These are phyloP conservation scores for Tolypocladium tropicale DNA, from an alignment of 2,329 filamentous ascomycete species.

Conservation along the genomic window DNA sequence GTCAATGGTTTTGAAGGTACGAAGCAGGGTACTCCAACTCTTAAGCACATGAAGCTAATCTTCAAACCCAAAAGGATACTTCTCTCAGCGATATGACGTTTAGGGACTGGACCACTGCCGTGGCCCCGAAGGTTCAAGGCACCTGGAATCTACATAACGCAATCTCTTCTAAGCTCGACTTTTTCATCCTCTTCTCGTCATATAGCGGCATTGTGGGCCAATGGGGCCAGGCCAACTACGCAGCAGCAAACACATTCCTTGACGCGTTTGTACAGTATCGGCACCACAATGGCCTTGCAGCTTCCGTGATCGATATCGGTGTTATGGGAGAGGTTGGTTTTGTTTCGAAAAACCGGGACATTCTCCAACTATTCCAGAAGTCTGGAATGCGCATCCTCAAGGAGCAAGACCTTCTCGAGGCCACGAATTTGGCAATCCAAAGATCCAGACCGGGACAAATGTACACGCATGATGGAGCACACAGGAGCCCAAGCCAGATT, in stretches of 20 bases:
- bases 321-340: slow-evolving; percentile 26
- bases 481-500: background rate
- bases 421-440: slow-evolving; percentile 1
- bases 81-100: slow-evolving; percentile 19
- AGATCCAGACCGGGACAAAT: background rate
- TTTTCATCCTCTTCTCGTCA: slow-evolving; percentile 23
- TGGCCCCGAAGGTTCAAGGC: slow-evolving; percentile 20
- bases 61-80: background rate
- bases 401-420: slow-evolving; percentile 10
- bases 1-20: slow-evolving; percentile 23
- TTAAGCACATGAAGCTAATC: too few relatives aligned
- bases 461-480: background rate
- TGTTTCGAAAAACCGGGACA: slow-evolving; percentile 12
- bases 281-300: slow-evolving; percentile 20
- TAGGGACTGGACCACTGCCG: slow-evolving; percentile 15
- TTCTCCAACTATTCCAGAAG: slow-evolving; percentile 6
- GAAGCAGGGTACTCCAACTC: too few relatives aligned
- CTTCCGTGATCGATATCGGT: slow-evolving; percentile 25
- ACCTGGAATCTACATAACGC: slow-evolving; percentile 24
- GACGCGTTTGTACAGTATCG: slow-evolving; percentile 28
- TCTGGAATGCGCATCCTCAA: slow-evolving; percentile 7
- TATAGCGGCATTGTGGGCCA: slow-evolving; percentile 14
- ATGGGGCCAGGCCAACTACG: slow-evolving; percentile 24
- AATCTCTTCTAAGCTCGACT: slow-evolving; percentile 14
- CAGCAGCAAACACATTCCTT: slow-evolving; percentile 29